Conservation (phyloP, 768 basidiomycete species). For the Suillus lakei region DNA sequence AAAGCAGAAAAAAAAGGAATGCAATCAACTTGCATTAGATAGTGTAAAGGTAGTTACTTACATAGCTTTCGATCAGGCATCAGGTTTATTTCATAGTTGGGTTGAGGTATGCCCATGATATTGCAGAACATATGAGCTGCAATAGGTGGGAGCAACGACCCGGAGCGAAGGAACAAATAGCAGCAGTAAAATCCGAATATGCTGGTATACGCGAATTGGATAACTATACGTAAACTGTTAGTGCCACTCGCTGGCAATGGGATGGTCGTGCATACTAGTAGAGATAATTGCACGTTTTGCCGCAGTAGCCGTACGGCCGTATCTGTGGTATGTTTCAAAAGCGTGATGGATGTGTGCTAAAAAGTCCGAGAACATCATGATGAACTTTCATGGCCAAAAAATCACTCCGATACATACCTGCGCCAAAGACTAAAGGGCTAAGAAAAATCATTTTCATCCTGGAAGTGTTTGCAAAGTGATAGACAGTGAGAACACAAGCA, state of each 20-base stretch:
- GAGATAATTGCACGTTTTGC: constrained; percentile 61
- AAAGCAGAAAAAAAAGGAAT: constrained; percentile 15
- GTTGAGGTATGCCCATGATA: constrained; percentile 86
- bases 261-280: constrained; percentile 47
- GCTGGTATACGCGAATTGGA: constrained; percentile 91
- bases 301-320: constrained; percentile 71
- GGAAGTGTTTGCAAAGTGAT: constrained; percentile 66
- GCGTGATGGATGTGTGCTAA: constrained; percentile 93
- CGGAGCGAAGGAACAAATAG: constrained; percentile 85
- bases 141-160: constrained; percentile 79
- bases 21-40: constrained; percentile 13
- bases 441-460: constrained; percentile 70
- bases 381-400: neutral
- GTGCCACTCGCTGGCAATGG: neutral
- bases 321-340: constrained; percentile 80
- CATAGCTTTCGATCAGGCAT: constrained; percentile 57
- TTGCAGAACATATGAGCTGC: constrained; percentile 92
- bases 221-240: constrained; percentile 49
- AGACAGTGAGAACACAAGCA: constrained; percentile 77
- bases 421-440: constrained; percentile 85
- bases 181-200: constrained; percentile 89
- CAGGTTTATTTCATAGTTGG: constrained; percentile 55
- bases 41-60: constrained; percentile 39
- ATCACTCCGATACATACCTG: constrained; percentile 56
- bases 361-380: constrained; percentile 9